Conservation (phyloP, 257 asterid genomes). For the Schizonepeta tenuifolia region DNA sequence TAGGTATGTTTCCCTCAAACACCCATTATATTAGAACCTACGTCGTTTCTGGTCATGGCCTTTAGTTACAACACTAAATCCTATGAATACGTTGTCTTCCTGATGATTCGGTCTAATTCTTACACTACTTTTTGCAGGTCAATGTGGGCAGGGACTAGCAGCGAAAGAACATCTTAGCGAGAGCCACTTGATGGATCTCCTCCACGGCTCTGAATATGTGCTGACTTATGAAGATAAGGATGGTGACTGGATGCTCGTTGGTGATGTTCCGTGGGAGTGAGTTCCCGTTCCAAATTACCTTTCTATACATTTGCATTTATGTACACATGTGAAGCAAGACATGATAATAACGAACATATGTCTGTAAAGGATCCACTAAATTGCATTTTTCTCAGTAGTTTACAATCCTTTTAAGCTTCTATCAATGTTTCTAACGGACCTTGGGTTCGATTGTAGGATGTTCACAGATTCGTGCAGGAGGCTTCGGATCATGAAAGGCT, state of each 20-base stretch:
- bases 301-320: background rate
- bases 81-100: background rate
- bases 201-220: constrained; percentile 70
- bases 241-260: constrained; percentile 94
- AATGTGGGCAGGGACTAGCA: constrained; percentile 53
- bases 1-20: constrained; percentile 47
- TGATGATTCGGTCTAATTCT: constrained; percentile 7
- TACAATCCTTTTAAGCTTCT: too few relatives aligned
- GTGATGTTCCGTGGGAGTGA: constrained; percentile 92
- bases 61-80: background rate
- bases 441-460: constrained; percentile 57
- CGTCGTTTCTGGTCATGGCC: too few relatives aligned
- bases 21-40: background rate
- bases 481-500: constrained; percentile 86
- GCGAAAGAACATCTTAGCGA: constrained; percentile 60
- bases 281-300: background rate
- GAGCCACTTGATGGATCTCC: constrained; percentile 62
- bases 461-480: constrained; percentile 82
- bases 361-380: background rate
- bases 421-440: too few relatives aligned
- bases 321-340: too few relatives aligned
- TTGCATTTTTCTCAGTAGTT: too few relatives aligned
- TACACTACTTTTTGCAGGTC: constrained; percentile 46
- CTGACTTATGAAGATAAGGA: constrained; percentile 81
- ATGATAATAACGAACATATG: background rate